Evolutionary conservation across 805 yeast genomes (phyloP).

Genomic region (Monosporozyma yasuniensis): DNA sequence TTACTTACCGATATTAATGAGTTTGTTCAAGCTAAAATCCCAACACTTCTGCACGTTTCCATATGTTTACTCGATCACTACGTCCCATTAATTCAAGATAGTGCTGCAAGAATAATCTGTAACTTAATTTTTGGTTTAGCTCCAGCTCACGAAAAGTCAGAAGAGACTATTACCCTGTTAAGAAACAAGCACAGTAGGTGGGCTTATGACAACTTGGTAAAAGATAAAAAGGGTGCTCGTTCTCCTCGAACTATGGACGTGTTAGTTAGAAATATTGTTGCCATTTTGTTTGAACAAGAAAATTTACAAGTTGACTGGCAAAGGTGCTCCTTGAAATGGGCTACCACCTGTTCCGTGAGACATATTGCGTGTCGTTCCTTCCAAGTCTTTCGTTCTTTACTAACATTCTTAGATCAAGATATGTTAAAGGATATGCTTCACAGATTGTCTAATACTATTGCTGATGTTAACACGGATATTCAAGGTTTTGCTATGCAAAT

Average conservation of each 20-base stretch:
- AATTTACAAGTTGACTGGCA: constrained; percentile 77
- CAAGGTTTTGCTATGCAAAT: constrained; percentile 98
- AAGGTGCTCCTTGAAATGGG: constrained; percentile 77
- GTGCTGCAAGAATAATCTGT: constrained; percentile 66
- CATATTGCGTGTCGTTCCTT: constrained; percentile 96
- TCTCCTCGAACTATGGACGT: constrained; percentile 82
- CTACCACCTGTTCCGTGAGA: constrained; percentile 93
- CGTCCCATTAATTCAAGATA: constrained; percentile 70
- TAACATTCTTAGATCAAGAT: constrained; percentile 71
- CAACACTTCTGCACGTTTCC: constrained; percentile 69
- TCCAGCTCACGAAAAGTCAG: constrained; percentile 43
- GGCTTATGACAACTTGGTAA: constrained; percentile 79
- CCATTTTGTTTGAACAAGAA: constrained; percentile 44
- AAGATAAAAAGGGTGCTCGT: constrained; percentile 68
- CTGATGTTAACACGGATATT: constrained; percentile 81
- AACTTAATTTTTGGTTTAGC: constrained; percentile 60
- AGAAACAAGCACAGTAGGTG: constrained; percentile 50
- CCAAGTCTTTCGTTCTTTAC: constrained; percentile 77
- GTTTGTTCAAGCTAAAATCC: constrained; percentile 48
- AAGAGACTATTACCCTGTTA: constrained; percentile 48
- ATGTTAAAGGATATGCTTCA: constrained; percentile 94
- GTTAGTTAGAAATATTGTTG: constrained; percentile 54
- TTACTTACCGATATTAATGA: constrained; percentile 61
- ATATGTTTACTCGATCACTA: constrained; percentile 85
- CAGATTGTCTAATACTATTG: constrained; percentile 81